Evolutionary conservation across 176 grass and related monocot genomes (phyloP).

Genomic region (Musa troglodytarum): DNA sequence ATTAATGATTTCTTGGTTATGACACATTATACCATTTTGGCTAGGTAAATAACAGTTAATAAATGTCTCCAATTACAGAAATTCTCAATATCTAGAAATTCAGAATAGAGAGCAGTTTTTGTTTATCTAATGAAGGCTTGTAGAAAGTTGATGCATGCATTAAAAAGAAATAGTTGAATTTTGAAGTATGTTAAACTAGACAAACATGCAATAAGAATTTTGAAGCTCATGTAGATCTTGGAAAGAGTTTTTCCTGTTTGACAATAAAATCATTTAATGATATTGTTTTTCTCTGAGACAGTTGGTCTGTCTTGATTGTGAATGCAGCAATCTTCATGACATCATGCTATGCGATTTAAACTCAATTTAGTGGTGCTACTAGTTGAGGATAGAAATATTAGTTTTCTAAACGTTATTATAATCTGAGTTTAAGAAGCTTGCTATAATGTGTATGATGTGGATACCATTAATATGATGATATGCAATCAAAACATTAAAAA

Average conservation of each 20-base stretch:
- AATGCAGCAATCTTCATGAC: background rate
- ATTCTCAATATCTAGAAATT: too few relatives aligned
- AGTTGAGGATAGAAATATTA: background rate
- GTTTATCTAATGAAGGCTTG: too few relatives aligned
- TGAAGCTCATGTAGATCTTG: background rate
- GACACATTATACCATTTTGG: background rate
- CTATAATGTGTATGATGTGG: background rate
- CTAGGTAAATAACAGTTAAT: too few relatives aligned
- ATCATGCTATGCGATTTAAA: background rate
- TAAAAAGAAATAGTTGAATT: background rate
- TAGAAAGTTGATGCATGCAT: background rate
- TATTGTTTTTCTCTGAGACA: too few relatives aligned
- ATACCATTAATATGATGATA: background rate
- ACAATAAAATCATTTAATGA: too few relatives aligned
- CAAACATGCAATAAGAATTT: background rate
- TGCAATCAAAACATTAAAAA: background rate
- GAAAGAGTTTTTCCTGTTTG: too few relatives aligned
- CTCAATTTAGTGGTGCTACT: background rate
- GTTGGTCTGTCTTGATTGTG: too few relatives aligned
- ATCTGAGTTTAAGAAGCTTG: background rate
- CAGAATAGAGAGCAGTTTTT: too few relatives aligned
- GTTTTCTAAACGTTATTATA: background rate
- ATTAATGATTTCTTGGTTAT: background rate
- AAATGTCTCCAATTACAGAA: too few relatives aligned
- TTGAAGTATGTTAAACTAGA: background rate